These are phyloP conservation scores for Colletotrichum camelliae DNA, from an alignment of 2,329 filamentous ascomycete genomes.

Conservation along the genomic window DNA sequence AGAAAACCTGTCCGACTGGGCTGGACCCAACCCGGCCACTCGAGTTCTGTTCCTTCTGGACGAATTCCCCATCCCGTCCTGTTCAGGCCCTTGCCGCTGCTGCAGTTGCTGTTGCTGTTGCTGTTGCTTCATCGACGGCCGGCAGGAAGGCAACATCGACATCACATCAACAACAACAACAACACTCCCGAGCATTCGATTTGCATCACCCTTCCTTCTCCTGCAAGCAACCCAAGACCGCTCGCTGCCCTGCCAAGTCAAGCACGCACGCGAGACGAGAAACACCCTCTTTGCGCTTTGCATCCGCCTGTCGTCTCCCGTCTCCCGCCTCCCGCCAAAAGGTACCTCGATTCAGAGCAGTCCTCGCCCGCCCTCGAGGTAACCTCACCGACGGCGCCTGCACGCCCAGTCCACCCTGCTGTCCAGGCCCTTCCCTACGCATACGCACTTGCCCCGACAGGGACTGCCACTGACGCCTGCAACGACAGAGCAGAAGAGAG, in stretches of 20 bases:
- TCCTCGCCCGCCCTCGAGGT: not conserved
- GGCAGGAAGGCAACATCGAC: not conserved
- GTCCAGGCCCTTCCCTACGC: conserved; percentile 1
- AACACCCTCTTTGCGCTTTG: not conserved
- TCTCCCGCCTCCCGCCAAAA: not conserved
- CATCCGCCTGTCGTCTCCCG: not conserved
- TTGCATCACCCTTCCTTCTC: not conserved
- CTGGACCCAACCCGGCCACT: conserved; percentile 9
- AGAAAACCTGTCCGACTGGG: conserved; percentile 15
- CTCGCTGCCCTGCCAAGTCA: not conserved
- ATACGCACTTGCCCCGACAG: conserved; percentile 2
- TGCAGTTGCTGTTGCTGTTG: not conserved
- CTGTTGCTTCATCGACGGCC: not conserved
- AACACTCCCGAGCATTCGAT: not conserved
- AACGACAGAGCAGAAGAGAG: not conserved
- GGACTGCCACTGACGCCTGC: conserved; percentile 7
- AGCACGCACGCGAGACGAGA: not conserved
- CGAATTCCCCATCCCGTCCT: not conserved
- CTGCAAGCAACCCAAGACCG: not conserved
- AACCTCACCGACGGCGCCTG: not conserved
- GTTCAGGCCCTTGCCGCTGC: not conserved
- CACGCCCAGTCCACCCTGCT: not conserved
- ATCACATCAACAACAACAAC: not conserved
- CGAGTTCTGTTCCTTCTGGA: not conserved
- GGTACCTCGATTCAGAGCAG: not conserved